Evolutionary conservation across 2,329 filamentous ascomycete genomes (phyloP), one percentile per base, ranked within the genome.

Genomic region (Spiromastix sp.): DNA sequence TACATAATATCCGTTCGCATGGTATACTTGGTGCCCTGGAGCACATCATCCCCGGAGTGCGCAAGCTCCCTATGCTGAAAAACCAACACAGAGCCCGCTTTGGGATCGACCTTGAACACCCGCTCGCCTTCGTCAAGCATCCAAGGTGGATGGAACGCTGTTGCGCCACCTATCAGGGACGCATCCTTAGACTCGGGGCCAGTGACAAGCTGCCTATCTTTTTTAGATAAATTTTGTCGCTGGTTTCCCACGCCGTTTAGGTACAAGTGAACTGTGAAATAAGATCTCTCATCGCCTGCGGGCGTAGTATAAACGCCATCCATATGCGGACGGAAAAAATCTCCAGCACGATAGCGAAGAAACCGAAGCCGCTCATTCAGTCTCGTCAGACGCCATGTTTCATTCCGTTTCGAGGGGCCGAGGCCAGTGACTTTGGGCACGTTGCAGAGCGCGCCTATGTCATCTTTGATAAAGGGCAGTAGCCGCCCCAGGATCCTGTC

Each of bases 301-400:
- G 68, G 66, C 11, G 74, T 77, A 32, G 62, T 61, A 46, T 81
- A 89, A 0, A 62, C 48, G 0, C 72, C 76, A 50, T 89, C 83
- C 44, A 71, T 77, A 51, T 89, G 83, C 3, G 77, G 67, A 41
- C 68, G 71, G 48, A 93, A 91, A 51, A 79, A 89, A 48, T 86
- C 77, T 0, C 81, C 82, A 0, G 67, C 59, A 0, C 68, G 67
- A 52, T 91, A 91, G 49, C 74, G 79, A 33, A 93, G 60, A 48
- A 87, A 87, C 18, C 85, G 65, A 70, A 87, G 70, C 22, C 82
- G 63, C 51, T 85, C 73, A 53, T 91, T 91, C 27, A 84, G 54
- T 7, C 77, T 24, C 9, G 33, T 4, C 8, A 62, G 31, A 13
- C 40, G 36, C 31, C 46, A 57, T 0, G 41, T 57, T 37, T 68